These are phyloP conservation scores for Stenogyne calaminthoides DNA, from an alignment of 305 asterid genomes.

Conservation along the genomic window DNA sequence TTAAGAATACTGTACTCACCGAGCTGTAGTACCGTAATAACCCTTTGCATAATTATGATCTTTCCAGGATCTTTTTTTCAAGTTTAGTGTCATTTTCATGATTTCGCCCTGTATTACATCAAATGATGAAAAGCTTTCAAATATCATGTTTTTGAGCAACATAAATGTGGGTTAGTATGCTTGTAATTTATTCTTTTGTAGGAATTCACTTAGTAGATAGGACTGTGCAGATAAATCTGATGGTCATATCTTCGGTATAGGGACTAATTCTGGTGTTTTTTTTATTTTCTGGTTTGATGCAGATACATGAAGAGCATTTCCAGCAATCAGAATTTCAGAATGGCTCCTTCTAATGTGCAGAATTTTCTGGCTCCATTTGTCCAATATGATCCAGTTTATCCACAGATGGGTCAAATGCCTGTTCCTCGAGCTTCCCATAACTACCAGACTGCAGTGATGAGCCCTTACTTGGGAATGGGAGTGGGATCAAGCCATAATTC, in stretches of 20 bases:
- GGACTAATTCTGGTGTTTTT: slow-evolving; percentile 1
- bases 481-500: slow-evolving; percentile 65
- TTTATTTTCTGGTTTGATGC: slow-evolving; percentile 21
- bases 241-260: not conserved
- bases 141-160: not conserved
- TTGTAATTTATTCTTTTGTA: not conserved
- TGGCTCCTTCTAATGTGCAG: slow-evolving; percentile 56
- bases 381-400: slow-evolving; percentile 68
- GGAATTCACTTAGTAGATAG: not conserved
- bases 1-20: slow-evolving; percentile 3
- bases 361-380: slow-evolving; percentile 62
- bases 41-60: slow-evolving; percentile 6
- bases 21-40: not conserved
- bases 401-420: slow-evolving; percentile 56
- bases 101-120: not conserved
- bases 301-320: slow-evolving; percentile 73
- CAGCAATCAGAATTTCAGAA: slow-evolving; percentile 45
- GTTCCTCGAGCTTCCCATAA: slow-evolving; percentile 53
- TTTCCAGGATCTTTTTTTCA: not conserved
- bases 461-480: slow-evolving; percentile 79
- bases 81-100: not conserved
- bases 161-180: not conserved
- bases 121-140: not conserved
- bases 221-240: not conserved
- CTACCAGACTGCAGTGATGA: slow-evolving; percentile 64